Conservation (phyloP, 2,329 filamentous ascomycete genomes). For the Colletotrichum liriopes region DNA sequence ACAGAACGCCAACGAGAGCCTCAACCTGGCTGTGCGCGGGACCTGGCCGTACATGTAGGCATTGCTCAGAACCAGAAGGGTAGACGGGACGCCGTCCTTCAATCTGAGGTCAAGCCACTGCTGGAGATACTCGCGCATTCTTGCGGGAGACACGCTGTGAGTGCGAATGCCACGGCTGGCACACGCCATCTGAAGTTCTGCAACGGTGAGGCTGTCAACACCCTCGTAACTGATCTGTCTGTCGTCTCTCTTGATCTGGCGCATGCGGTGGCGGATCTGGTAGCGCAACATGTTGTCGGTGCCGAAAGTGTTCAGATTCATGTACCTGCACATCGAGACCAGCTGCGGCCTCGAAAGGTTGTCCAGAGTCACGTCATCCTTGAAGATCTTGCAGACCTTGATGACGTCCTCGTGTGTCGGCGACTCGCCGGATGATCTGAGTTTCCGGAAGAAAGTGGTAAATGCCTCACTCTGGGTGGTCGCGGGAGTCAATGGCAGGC, state of each 20-base stretch:
- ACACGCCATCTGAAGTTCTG: slow-evolving; percentile 92
- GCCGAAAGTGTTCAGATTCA: slow-evolving; percentile 97
- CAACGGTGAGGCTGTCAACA: slow-evolving; percentile 92
- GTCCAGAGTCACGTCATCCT: slow-evolving; percentile 96
- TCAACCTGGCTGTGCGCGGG: slow-evolving; percentile 91
- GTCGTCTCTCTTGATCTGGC: slow-evolving; percentile 99
- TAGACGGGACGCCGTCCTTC: slow-evolving; percentile 95
- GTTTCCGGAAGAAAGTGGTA: slow-evolving; percentile 96
- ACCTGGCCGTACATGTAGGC: slow-evolving; percentile 97
- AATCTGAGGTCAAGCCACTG: slow-evolving; percentile 96
- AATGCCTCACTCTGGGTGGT: slow-evolving; percentile 96
- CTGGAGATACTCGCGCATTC: slow-evolving; percentile 89
- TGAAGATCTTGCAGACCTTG: slow-evolving; percentile 99
- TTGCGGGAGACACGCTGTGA: slow-evolving; percentile 89
- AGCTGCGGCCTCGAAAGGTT: slow-evolving; percentile 96
- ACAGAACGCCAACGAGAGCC: slow-evolving; percentile 91
- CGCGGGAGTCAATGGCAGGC: slow-evolving; percentile 86
- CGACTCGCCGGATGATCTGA: slow-evolving; percentile 90
- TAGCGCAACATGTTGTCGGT: slow-evolving; percentile 99
- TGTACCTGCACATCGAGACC: slow-evolving; percentile 97
- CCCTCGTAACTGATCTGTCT: slow-evolving; percentile 94
- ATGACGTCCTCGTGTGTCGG: slow-evolving; percentile 94
- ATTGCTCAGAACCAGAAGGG: slow-evolving; percentile 94
- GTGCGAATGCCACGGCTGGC: slow-evolving; percentile 93
- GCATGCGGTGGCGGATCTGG: slow-evolving; percentile 96